A percentile compares a stretch with the other conserved stretches of the same genome.
phyloP scores from a whole-genome alignment of 1,139 yeast species.

The Zygosaccharomyces pseudobailii region DNA sequence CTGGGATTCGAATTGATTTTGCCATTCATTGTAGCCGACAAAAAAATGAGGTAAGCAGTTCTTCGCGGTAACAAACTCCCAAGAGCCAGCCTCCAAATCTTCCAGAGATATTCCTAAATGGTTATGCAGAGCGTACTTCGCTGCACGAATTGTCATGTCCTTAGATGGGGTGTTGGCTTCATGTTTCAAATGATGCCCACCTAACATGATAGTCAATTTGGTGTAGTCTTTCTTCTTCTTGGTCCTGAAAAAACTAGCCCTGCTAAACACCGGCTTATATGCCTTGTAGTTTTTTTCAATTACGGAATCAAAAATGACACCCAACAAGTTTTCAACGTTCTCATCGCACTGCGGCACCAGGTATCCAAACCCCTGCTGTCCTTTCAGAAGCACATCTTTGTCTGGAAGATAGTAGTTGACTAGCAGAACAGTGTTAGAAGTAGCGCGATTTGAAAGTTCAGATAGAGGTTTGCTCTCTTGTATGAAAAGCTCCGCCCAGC shows the following conservation, averaged over 20 bases:
- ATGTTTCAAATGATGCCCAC: slow-evolving; percentile 61
- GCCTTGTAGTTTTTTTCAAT: slow-evolving; percentile 49
- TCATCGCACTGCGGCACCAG: slow-evolving; percentile 59
- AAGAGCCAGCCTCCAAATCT: slow-evolving; percentile 33
- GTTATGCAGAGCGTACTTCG: slow-evolving; percentile 44
- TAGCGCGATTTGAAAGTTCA: slow-evolving; percentile 33
- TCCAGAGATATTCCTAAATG: slow-evolving; percentile 48
- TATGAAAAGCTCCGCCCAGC: slow-evolving; percentile 29
- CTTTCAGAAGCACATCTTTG: slow-evolving; percentile 33
- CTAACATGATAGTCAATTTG: slow-evolving; percentile 84
- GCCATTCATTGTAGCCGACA: slow-evolving; percentile 60
- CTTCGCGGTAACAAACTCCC: slow-evolving; percentile 32
- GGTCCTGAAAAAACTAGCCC: slow-evolving; percentile 1
- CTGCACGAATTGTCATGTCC: slow-evolving; percentile 42
- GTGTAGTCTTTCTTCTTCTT: slow-evolving; percentile 43
- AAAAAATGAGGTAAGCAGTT: slow-evolving; percentile 79
- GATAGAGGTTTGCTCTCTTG: slow-evolving; percentile 20
- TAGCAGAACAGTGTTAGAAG: slow-evolving; percentile 53
- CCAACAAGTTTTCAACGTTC: slow-evolving; percentile 63
- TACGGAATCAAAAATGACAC: slow-evolving; percentile 88
- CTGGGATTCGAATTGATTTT: slow-evolving; percentile 37
- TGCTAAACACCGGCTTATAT: slow-evolving; percentile 22
- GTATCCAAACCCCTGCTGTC: slow-evolving; percentile 74
- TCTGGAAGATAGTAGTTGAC: slow-evolving; percentile 56
- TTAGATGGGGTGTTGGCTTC: slow-evolving; percentile 42